These are phyloP conservation scores for Neofusicoccum parvum DNA, from an alignment of 2,329 filamentous ascomycete species.

Conservation along the genomic window DNA sequence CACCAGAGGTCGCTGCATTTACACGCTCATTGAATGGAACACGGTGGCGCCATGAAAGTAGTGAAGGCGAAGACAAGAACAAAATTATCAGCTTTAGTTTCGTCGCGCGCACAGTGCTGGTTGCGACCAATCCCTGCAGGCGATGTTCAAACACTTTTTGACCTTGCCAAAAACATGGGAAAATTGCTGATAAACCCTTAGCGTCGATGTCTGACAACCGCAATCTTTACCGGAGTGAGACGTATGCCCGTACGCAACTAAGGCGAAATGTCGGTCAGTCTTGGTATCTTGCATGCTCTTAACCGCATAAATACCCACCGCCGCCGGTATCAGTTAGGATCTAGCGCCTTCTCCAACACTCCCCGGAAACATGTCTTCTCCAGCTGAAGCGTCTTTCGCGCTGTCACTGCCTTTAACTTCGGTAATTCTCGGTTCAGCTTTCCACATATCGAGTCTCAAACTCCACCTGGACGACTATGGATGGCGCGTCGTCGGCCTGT, in stretches of 20 bases:
- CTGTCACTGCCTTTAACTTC: constrained; percentile 6
- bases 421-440: not conserved
- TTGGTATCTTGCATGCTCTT: not conserved
- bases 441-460: not conserved
- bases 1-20: not conserved
- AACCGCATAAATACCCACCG: not conserved
- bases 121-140: not conserved
- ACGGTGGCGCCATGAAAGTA: not conserved
- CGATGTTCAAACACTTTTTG: not conserved
- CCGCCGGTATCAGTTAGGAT: not conserved
- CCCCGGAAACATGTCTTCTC: not conserved
- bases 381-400: not conserved
- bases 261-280: not conserved
- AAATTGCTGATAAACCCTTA: too few relatives aligned
- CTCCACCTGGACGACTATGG: constrained; percentile 10
- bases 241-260: not conserved
- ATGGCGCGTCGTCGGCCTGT: constrained; percentile 13
- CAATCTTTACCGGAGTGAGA: not conserved
- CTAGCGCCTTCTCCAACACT: not conserved
- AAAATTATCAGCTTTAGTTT: not conserved
- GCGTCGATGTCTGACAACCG: not conserved
- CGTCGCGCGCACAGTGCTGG: not conserved
- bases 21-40: not conserved
- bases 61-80: not conserved
- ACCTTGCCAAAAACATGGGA: not conserved